These are phyloP conservation scores for Rubus idaeus DNA, from an alignment of 306 rosid species.

Conservation along the genomic window DNA sequence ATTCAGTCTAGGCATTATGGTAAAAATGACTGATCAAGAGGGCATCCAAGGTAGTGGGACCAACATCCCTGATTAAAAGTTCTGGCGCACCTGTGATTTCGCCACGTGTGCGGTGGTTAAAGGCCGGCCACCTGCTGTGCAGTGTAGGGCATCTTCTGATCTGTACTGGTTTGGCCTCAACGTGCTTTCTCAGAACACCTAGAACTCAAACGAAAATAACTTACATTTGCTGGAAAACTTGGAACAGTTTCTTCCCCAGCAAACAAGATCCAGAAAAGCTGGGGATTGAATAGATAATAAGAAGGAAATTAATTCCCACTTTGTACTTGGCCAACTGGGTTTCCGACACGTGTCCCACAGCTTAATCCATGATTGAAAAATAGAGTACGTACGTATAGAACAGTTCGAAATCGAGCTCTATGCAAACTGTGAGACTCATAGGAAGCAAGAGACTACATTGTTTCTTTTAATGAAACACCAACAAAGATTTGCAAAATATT, in stretches of 20 bases:
- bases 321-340: constrained; percentile 23
- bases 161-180: background rate
- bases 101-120: constrained; percentile 31
- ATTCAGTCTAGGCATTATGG: background rate
- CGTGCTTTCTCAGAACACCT: constrained; percentile 15
- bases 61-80: background rate
- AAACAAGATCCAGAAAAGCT: constrained; percentile 24
- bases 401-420: background rate
- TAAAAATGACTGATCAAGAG: background rate
- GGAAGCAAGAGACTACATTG: constrained; percentile 38
- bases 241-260: background rate
- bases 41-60: constrained; percentile 28
- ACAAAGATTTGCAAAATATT: constrained; percentile 15
- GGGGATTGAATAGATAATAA: background rate
- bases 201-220: constrained; percentile 5
- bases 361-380: constrained; percentile 3
- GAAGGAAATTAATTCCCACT: background rate
- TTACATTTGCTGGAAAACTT: constrained; percentile 5
- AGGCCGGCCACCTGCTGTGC: background rate
- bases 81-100: background rate
- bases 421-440: constrained; percentile 17
- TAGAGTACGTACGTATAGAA: constrained; percentile 10
- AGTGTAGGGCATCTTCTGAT: background rate
- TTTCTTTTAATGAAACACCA: constrained; percentile 66
- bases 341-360: constrained; percentile 38